Evolutionary conservation across 2,329 filamentous ascomycete species (phyloP).

Genomic region (Tolypocladium cylindrosporum): DNA sequence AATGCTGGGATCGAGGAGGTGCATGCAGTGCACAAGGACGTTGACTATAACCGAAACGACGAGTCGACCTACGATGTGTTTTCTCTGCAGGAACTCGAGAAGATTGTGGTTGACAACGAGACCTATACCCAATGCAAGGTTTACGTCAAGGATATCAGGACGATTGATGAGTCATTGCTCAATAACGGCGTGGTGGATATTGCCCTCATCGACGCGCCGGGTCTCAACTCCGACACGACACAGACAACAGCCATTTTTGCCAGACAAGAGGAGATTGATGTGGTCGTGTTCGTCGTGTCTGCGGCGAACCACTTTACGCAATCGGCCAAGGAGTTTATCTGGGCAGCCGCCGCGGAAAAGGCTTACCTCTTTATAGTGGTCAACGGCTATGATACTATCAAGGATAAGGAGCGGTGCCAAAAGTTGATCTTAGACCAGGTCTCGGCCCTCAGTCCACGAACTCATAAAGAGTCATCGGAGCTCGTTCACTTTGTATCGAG

Average conservation of each 20-base stretch:
- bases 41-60: slow-evolving; percentile 75
- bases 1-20: slow-evolving; percentile 91
- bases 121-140: slow-evolving; percentile 93
- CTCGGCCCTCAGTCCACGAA: slow-evolving; percentile 75
- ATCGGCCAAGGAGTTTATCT: slow-evolving; percentile 96
- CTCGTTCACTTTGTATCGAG: slow-evolving; percentile 97
- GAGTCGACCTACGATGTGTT: slow-evolving; percentile 93
- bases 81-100: slow-evolving; percentile 65
- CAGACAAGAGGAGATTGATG: slow-evolving; percentile 95
- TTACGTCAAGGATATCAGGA: slow-evolving; percentile 82
- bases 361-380: slow-evolving; percentile 99
- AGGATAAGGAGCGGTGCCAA: slow-evolving; percentile 82
- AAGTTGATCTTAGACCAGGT: slow-evolving; percentile 92
- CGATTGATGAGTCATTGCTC: slow-evolving; percentile 84
- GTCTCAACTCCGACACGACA: slow-evolving; percentile 88
- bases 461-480: slow-evolving; percentile 84
- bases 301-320: slow-evolving; percentile 97
- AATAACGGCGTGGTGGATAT: slow-evolving; percentile 99
- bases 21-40: slow-evolving; percentile 80
- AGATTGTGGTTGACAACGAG: slow-evolving; percentile 80
- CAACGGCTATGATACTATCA: slow-evolving; percentile 91
- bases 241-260: slow-evolving; percentile 98
- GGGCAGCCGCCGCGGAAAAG: slow-evolving; percentile 90
- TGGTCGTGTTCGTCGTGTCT: slow-evolving; percentile 96
- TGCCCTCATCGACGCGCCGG: slow-evolving; percentile 90